Conservation (phyloP, 1,139 yeast genomes). For the Scheffersomyces titani region DNA sequence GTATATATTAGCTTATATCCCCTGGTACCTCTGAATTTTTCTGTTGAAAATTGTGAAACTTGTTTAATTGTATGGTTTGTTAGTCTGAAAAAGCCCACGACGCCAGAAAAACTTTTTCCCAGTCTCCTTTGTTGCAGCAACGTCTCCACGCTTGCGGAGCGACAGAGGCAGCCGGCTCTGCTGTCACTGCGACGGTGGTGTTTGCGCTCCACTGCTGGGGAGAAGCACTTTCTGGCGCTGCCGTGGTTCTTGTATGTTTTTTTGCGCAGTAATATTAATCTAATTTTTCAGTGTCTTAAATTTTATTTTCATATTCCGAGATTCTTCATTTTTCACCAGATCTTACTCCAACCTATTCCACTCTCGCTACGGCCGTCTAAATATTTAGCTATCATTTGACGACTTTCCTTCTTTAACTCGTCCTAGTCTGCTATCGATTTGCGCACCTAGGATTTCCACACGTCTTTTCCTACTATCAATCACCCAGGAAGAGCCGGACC, state of each 20-base stretch:
- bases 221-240: not conserved
- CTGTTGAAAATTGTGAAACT: not conserved
- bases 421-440: not conserved
- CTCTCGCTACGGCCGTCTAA: not conserved
- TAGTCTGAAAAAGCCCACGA: not conserved
- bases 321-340: not conserved
- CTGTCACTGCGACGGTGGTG: not conserved
- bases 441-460: not conserved
- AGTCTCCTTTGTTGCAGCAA: not conserved
- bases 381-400: constrained; percentile 4
- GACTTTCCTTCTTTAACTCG: not conserved
- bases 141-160: not conserved
- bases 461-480: not conserved
- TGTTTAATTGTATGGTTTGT: not conserved
- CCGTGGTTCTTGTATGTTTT: not conserved
- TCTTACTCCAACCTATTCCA: not conserved
- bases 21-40: not conserved
- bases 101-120: not conserved
- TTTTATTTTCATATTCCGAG: not conserved
- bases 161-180: not conserved
- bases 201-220: not conserved
- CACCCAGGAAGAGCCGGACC: not conserved
- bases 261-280: not conserved
- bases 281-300: not conserved
- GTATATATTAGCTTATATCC: not conserved